Evolutionary conservation across 352 stramenopile genomes (phyloP), one percentile per base, ranked within the genome.

Genomic region (Globisporangium barbulae): DNA sequence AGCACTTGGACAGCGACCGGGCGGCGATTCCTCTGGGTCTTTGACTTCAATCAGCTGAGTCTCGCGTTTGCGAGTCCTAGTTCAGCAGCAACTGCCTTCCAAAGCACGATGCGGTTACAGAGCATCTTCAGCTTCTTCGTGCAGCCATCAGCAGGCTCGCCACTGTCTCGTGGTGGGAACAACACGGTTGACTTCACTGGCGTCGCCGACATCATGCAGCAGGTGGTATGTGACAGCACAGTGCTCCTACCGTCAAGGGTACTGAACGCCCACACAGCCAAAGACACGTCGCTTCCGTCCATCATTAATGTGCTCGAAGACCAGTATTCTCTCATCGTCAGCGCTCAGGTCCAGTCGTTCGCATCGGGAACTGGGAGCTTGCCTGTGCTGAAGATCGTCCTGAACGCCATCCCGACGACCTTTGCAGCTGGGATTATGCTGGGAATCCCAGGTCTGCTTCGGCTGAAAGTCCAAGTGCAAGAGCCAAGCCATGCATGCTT

Each of bases 401-500:
- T 84, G 12, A 56, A 39, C 6, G 21, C 62, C 8, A 63, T 77
- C 25, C 69, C 73, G 33, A 60, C 57, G 19, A 25, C 58, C 19
- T 17, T 25, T 39, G 21, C 19, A 39, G 12, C 52, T n/a, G 31
- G 21, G 12, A 61, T 71, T 50, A 56, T 67, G 15, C 39, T 84
- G 30, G 64, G 66, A 30, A 42, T 84, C 13, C 69, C 76, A 13
- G 76, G 73, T 22, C 49, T 71, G 0, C 33, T 68, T 1, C 54
- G 64, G n/a, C 39, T 88, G 21, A 63, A 8, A 1, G 58, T 85
- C 5, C 25, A 42, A 22, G 8, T 88, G 10, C 22, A 54, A 2
- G 69, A 81, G 15, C 76, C 80, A 17, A 70, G 71, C 5, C 31
- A 25, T 5, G 78, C 80, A 17, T 89, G 80, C 22, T 74, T 65